Evolutionary conservation across 768 basidiomycete species (phyloP).

Genomic region (Amyloporia xantha): DNA sequence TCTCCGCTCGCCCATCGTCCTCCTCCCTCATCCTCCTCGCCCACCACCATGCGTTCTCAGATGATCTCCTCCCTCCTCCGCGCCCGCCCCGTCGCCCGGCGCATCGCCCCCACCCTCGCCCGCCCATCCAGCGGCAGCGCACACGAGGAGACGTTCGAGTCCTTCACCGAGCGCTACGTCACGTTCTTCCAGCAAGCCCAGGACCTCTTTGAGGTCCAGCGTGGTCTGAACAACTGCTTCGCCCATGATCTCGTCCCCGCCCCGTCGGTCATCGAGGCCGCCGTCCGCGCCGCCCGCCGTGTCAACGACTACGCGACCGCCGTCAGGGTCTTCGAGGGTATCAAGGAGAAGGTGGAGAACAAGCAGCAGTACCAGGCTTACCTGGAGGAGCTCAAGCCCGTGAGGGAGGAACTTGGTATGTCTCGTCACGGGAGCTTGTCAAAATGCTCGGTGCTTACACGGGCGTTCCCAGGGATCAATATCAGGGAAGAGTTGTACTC

Average conservation of each 20-base stretch:
- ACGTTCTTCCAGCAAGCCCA: conserved; percentile 88
- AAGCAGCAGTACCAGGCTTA: conserved; percentile 92
- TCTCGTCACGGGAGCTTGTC: conserved; percentile 8
- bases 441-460: not conserved
- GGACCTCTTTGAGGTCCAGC: conserved; percentile 98
- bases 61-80: conserved; percentile 59
- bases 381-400: conserved; percentile 79
- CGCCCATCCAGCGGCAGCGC: conserved; percentile 55
- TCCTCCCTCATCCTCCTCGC: conserved; percentile 2
- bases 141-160: conserved; percentile 88
- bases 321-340: conserved; percentile 91
- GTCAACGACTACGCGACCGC: conserved; percentile 98
- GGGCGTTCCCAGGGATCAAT: conserved; percentile 38
- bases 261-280: conserved; percentile 78
- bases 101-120: conserved; percentile 37
- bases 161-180: conserved; percentile 91
- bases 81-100: conserved; percentile 31
- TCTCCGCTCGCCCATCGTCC: not conserved
- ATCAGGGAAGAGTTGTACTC: conserved; percentile 61
- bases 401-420: conserved; percentile 89
- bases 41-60: conserved; percentile 47
- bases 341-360: conserved; percentile 98
- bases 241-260: conserved; percentile 95
- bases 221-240: conserved; percentile 99
- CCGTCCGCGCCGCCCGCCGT: conserved; percentile 78